Conservation (phyloP, 441 rosid genomes). For the Arabidopsis hybrid region DNA sequence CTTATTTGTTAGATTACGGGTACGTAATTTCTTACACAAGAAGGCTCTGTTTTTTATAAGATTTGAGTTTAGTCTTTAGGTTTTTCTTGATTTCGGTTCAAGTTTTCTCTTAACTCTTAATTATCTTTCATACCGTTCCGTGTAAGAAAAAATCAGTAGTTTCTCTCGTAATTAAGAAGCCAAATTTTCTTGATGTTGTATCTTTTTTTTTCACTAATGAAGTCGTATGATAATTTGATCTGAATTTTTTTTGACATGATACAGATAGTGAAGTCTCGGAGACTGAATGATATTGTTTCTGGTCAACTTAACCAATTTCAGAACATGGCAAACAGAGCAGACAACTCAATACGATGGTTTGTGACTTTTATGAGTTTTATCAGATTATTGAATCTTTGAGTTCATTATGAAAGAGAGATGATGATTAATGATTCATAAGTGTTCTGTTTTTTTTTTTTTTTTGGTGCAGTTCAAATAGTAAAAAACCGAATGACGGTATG, state of each 20-base stretch:
- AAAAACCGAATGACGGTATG: constrained; percentile 69
- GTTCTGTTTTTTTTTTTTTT: constrained; percentile 15
- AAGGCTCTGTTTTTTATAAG: too few relatives aligned
- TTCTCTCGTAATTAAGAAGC: too few relatives aligned
- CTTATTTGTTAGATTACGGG: constrained; percentile 18
- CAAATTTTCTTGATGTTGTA: too few relatives aligned
- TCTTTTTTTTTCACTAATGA: too few relatives aligned
- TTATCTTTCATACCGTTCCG: too few relatives aligned
- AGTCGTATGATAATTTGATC: too few relatives aligned
- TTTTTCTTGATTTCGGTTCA: too few relatives aligned
- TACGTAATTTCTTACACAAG: constrained; percentile 4
- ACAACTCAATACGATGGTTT: constrained; percentile 69
- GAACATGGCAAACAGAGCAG: constrained; percentile 62
- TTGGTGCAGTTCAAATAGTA: constrained; percentile 60
- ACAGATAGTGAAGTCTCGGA: background rate
- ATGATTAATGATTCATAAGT: constrained; percentile 1
- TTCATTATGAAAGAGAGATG: background rate
- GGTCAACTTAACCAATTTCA: constrained; percentile 33
- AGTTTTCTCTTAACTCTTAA: too few relatives aligned
- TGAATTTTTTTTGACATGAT: too few relatives aligned
- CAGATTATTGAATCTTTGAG: background rate
- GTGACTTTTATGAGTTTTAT: background rate
- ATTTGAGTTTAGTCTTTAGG: too few relatives aligned
- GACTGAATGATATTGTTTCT: constrained; percentile 23
- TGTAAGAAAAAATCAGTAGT: too few relatives aligned